Conservation (phyloP, 1,139 yeast genomes). For the Candida labiduridarum region DNA sequence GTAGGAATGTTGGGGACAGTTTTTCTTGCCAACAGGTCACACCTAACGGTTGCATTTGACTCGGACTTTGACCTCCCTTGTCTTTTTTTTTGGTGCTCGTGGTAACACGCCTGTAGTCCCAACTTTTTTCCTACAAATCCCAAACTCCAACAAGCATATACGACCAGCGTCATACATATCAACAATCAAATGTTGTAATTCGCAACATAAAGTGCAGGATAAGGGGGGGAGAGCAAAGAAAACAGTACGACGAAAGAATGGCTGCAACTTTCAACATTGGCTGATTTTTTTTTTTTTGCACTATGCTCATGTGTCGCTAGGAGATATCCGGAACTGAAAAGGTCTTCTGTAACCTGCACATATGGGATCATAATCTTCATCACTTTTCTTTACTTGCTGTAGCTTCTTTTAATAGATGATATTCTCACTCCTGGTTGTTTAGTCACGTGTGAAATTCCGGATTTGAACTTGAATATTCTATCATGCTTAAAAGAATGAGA, state of each 20-base stretch:
- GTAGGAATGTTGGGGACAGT: neutral
- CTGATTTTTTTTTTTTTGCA: neutral
- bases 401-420: no score
- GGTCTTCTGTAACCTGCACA: neutral
- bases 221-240: neutral
- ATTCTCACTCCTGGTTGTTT: no score
- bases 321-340: neutral
- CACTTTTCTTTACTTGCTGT: neutral
- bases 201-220: neutral
- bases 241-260: neutral
- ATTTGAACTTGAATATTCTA: no score
- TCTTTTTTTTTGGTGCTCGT: neutral
- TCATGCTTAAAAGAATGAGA: neutral
- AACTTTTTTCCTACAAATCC: no score
- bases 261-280: neutral
- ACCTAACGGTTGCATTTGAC: no score
- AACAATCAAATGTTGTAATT: neutral
- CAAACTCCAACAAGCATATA: no score
- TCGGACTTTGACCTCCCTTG: neutral
- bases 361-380: neutral
- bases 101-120: no score
- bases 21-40: neutral
- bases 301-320: neutral
- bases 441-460: no score
- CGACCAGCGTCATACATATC: neutral